Base-by-base conservation (phyloP, 108 stramenopile species). In the Nitzschia sp. region DNA sequence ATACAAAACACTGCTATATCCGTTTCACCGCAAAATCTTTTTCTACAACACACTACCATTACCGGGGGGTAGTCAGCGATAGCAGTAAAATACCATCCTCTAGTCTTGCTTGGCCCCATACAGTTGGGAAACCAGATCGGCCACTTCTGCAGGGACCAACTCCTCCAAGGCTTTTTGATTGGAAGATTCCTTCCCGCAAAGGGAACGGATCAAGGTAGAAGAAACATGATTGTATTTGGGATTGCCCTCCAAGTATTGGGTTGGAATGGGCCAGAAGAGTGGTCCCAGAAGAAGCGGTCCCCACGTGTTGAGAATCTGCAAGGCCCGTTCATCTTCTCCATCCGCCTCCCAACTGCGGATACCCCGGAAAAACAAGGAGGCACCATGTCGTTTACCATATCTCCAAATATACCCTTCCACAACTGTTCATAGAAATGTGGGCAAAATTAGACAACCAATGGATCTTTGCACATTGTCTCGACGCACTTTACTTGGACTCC, bases 341-440 rank as follows among this genome's bases (percentile, higher is more conserved):
- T 94, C 93, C 74, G 80, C 82, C 38, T 77, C 75, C 93, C 93
- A 94, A 7, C 82, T 90, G 6, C 93, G 88, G 65, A 94, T 88
- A 8, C 93, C 93, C 29, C 93, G 81, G 63, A 78, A 90, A 41
- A 94, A 86, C 6, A 81, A 60, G 19, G 70, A 58, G 6, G 80
- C 85, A n/a, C 75, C 77, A 48, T 83, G 63, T 3, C 59, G 63
- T 59, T 76, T 87, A 24, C 85, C 92, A 67, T 78, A 85, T 55
- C 90, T 75, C 93, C 93, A 94, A 40, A 94, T 90, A 73, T 91
- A 91, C 15, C 90, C 90, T 10, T 79, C 74, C 10, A 89, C 87
- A 17, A 87, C 87, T 86, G 26, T 42, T 5, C 22, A 43, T 25
- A 26, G 41, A 55, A 69, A 69, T 52, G 53, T 10, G 6, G 6